Evolutionary conservation across 768 basidiomycete genomes (phyloP).

Genomic region (Austroboletus festivus): DNA sequence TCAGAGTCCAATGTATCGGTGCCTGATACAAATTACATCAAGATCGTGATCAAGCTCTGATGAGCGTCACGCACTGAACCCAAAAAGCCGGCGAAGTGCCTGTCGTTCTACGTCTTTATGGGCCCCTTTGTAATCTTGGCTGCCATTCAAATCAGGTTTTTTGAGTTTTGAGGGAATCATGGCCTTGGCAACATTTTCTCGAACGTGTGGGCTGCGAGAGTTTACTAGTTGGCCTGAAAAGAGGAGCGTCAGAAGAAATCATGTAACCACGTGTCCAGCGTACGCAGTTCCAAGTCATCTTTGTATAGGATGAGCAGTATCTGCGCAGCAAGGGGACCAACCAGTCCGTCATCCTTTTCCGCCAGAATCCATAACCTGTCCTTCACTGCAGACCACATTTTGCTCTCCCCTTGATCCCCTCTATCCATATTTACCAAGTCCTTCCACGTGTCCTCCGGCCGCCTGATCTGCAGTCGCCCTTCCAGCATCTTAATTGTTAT

Average conservation of each 20-base stretch:
- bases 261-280: too few species aligned
- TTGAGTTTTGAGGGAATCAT: slow-evolving; percentile 13
- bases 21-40: too few species aligned
- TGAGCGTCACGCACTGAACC: slow-evolving; percentile 18
- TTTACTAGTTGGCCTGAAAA: slow-evolving; percentile 11
- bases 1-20: neutral
- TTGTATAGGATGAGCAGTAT: neutral
- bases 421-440: too few species aligned
- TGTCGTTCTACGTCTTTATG: too few species aligned
- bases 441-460: too few species aligned
- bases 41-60: too few species aligned
- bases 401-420: too few species aligned
- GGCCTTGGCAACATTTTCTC: slow-evolving; percentile 17
- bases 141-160: too few species aligned
- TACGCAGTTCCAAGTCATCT: neutral
- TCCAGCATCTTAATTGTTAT: too few species aligned
- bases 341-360: neutral
- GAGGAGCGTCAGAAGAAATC: neutral
- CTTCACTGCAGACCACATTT: slow-evolving; percentile 9
- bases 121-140: too few species aligned
- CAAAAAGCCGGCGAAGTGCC: slow-evolving; percentile 13
- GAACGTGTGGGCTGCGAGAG: slow-evolving; percentile 4
- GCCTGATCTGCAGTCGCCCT: too few species aligned
- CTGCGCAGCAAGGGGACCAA: slow-evolving; percentile 6
- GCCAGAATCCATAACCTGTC: slow-evolving; percentile 16